A percentile compares a stretch with the other conserved stretches of the same genome.
phyloP scores from a whole-genome alignment of 768 basidiomycete species.

The Sistotremastrum niveocremeum region DNA sequence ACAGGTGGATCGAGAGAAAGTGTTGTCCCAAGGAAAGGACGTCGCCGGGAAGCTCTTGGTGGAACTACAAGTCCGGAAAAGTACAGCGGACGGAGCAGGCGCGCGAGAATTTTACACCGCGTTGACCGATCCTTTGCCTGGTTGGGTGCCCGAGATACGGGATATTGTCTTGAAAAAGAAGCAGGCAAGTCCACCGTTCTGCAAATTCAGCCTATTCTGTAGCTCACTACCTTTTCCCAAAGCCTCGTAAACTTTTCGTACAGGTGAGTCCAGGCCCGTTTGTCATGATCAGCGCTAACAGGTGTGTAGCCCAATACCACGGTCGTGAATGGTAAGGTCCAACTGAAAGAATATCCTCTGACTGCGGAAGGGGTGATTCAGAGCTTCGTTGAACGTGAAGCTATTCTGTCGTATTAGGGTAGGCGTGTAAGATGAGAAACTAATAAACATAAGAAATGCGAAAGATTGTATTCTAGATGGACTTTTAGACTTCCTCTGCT shows the following conservation, averaged over 20 bases:
- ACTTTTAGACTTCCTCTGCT: background rate
- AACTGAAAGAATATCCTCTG: conserved; percentile 67
- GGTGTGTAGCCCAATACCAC: conserved; percentile 56
- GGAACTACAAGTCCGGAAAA: conserved; percentile 74
- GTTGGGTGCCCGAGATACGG: conserved; percentile 65
- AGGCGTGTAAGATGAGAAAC: too few relatives aligned
- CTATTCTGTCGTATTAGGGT: conserved; percentile 28
- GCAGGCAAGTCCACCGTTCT: conserved; percentile 31
- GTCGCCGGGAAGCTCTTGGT: conserved; percentile 63
- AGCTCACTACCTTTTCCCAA: conserved; percentile 1
- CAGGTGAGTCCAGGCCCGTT: conserved; percentile 17
- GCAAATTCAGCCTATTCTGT: background rate
- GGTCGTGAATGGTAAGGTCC: conserved; percentile 50
- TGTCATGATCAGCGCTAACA: background rate
- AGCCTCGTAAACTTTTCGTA: conserved; percentile 79
- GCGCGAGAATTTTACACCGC: conserved; percentile 67
- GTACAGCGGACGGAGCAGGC: conserved; percentile 71
- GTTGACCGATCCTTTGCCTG: conserved; percentile 56
- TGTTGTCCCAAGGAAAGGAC: conserved; percentile 49
- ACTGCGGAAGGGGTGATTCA: conserved; percentile 64
- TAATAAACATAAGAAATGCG: background rate
- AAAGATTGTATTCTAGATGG: too few relatives aligned
- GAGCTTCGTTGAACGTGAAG: conserved; percentile 65
- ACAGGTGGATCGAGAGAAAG: conserved; percentile 60
- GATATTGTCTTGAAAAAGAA: conserved; percentile 72